phyloP scores from a whole-genome alignment of 1,284 basidiomycete species.

The Fomitopsis palustris region DNA sequence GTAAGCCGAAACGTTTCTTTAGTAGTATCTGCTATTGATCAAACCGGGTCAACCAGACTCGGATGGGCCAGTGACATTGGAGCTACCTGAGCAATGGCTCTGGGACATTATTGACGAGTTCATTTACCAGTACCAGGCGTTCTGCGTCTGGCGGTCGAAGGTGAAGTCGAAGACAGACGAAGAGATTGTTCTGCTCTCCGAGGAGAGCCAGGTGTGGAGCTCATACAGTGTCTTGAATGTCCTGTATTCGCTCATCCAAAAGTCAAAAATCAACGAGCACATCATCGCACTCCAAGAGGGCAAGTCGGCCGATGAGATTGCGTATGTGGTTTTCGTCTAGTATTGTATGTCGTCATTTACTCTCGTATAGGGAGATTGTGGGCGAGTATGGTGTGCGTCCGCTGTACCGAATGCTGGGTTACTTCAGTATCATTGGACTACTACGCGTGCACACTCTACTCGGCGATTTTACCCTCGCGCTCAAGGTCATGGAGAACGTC shows the following conservation, averaged over 20 bases:
- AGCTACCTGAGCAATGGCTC: constrained; percentile 96
- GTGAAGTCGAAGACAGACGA: constrained; percentile 87
- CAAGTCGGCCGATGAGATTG: constrained; percentile 78
- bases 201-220: constrained; percentile 88
- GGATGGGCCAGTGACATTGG: constrained; percentile 88
- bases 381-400: constrained; percentile 91
- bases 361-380: constrained; percentile 63
- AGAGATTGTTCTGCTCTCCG: constrained; percentile 79
- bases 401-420: constrained; percentile 94
- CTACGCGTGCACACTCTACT: constrained; percentile 94
- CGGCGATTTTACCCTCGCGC: constrained; percentile 93
- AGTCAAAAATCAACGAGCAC: constrained; percentile 93
- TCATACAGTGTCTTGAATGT: constrained; percentile 98
- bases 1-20: constrained; percentile 32
- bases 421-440: constrained; percentile 95
- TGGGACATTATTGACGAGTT: constrained; percentile 99
- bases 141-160: constrained; percentile 89
- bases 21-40: background rate
- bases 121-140: constrained; percentile 98
- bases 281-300: constrained; percentile 81
- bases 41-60: constrained; percentile 54
- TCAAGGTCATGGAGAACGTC: constrained; percentile 94
- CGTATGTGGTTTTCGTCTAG: constrained; percentile 45
- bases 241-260: constrained; percentile 96
- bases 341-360: background rate